Conservation (phyloP, 1,284 basidiomycete species). For the Boletus nobilissimus region DNA sequence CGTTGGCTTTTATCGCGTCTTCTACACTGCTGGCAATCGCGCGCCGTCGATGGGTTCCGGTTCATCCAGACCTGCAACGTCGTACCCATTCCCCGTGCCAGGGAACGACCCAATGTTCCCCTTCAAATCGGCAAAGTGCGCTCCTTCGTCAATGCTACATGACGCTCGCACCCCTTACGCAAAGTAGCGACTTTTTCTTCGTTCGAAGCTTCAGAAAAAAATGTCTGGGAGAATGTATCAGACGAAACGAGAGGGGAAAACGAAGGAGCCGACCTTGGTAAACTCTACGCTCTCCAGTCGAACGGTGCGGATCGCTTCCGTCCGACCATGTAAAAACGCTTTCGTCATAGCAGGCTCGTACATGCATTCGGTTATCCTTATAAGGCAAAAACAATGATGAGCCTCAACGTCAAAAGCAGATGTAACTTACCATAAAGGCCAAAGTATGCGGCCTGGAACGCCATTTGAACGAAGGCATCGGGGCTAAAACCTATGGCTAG, state of each 20-base stretch:
- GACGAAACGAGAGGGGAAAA: neutral
- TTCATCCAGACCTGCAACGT: conserved; percentile 31
- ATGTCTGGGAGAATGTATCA: conserved; percentile 61
- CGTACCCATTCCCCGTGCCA: conserved; percentile 43
- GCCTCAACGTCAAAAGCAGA: neutral
- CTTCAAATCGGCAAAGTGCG: conserved; percentile 20
- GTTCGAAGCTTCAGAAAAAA: conserved; percentile 82
- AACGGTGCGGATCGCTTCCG: conserved; percentile 94
- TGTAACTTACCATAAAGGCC: conserved; percentile 80
- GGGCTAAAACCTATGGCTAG: conserved; percentile 92
- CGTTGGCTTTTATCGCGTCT: neutral
- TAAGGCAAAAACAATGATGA: neutral
- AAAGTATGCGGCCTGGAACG: conserved; percentile 96
- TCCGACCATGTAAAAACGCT: conserved; percentile 92
- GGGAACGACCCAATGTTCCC: conserved; percentile 7
- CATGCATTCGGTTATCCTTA: conserved; percentile 91
- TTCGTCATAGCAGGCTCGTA: conserved; percentile 99
- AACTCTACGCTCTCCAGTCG: conserved; percentile 88
- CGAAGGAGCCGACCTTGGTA: conserved; percentile 66
- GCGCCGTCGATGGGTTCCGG: conserved; percentile 37
- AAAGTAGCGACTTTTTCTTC: conserved; percentile 82
- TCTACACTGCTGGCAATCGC: neutral
- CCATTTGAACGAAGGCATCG: conserved; percentile 97
- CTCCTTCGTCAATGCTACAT: conserved; percentile 57
- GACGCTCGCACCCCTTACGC: conserved; percentile 86